Evolutionary conservation across 1,284 basidiomycete genomes (phyloP), one percentile per base, ranked within the genome.

Genomic region (Sanghuangporus weigelae): DNA sequence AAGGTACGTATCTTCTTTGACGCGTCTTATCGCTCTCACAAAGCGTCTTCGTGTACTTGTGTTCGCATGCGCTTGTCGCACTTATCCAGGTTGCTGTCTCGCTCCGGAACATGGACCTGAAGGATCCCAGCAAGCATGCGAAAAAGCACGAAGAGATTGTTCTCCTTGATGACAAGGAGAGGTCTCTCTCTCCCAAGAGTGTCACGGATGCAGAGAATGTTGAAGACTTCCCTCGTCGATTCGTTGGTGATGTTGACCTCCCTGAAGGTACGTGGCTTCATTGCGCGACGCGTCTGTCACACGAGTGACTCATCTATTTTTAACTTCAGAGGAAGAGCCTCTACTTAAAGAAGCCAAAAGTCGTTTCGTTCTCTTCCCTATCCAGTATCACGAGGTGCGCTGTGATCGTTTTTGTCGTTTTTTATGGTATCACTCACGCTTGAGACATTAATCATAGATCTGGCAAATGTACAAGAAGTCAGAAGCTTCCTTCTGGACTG

Each of bases 401-500:
- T 54, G 11, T 36, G 23, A 59, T 44, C 51, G 48, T 57, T 56
- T 56, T 48, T 23, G 10, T 35, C 49, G 3, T 31, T 31, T 2
- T 31, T 31, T 63, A 71, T 72, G 56, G 39, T 36, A 23, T 26
- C 16, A 19, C 40, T 61, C 63, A 61, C 44, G 35, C 49, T 51
- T 61, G 39, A 46, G 35, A 35, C 56, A 23, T 16, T 58, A 65
- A 31, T 31, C 3, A 5, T 3, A 96, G 93, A 96, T 97, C 71
- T 97, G 95, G 95, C 87, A 90, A 75, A 92, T 96, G 85, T 97
- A 97, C 84, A 97, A 97, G 79, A 93, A 95, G 74, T 89, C 90
- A 0, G 84, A 93, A 70, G 90, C 90, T 0, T 96, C 92, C 0
- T 98, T 98, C 80, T 98, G 96, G 96, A 98, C 95, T 1, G 93